Conservation (phyloP, 129 eudicot species). For the Glebionis coronaria region DNA sequence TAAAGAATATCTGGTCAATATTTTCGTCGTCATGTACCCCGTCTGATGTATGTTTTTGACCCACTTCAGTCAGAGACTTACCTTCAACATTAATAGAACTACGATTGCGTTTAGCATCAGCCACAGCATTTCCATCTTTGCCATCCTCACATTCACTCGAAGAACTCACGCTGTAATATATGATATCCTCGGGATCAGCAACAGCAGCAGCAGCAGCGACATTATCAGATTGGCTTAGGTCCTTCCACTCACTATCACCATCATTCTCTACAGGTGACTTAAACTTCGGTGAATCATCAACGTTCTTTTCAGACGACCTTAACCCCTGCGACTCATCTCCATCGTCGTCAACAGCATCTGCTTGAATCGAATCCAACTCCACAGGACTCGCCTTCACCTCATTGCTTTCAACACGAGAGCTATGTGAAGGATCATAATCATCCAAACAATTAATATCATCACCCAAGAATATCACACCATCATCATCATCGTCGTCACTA, state of each 20-base stretch:
- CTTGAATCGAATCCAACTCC: slow-evolving; percentile 28
- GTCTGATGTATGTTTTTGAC: not conserved
- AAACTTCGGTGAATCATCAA: slow-evolving; percentile 2
- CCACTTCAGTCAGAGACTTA: not conserved
- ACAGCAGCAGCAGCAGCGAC: slow-evolving; percentile 20
- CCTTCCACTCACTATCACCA: slow-evolving; percentile 7
- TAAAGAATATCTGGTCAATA: no score
- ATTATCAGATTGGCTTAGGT: slow-evolving; percentile 14
- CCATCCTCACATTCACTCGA: slow-evolving; percentile 28
- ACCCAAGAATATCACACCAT: slow-evolving; percentile 20
- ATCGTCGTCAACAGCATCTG: slow-evolving; percentile 15
- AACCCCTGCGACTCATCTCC: slow-evolving; percentile 15
- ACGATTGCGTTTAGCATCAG: slow-evolving; percentile 5
- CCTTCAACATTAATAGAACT: not conserved
- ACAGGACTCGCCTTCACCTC: slow-evolving; percentile 28
- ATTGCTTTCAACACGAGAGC: slow-evolving; percentile 30
- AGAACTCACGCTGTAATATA: slow-evolving; percentile 27
- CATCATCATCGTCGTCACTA: slow-evolving; percentile 27
- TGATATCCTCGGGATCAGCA: slow-evolving; percentile 12
- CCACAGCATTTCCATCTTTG: slow-evolving; percentile 15
- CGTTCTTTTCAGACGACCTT: slow-evolving; percentile 20
- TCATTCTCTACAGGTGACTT: slow-evolving; percentile 18
- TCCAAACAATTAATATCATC: slow-evolving; percentile 26
- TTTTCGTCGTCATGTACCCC: slow-evolving; percentile 4
- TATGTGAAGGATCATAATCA: slow-evolving; percentile 35